A percentile compares a stretch with the other conserved stretches of the same genome.
Conservation (phyloP, 192 early-diverging fungal genomes). For the Backusella luteola region DNA sequence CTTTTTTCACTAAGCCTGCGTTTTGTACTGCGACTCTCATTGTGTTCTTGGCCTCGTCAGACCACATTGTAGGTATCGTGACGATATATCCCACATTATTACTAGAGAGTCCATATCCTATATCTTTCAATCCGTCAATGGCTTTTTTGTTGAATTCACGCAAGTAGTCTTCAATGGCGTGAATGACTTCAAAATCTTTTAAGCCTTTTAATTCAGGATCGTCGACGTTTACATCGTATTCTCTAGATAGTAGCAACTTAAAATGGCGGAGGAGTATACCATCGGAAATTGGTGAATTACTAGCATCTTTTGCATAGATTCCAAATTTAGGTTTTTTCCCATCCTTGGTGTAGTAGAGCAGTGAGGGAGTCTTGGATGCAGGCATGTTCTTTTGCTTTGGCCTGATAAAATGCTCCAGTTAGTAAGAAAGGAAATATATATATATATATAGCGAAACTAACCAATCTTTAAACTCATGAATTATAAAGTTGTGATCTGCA, state of each 20-base stretch:
- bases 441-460: not conserved
- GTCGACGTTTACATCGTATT: not conserved
- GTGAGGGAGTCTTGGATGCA: not conserved
- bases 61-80: constrained; percentile 27
- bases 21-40: constrained; percentile 56
- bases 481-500: not conserved
- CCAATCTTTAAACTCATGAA: not conserved
- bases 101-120: too few relatives aligned
- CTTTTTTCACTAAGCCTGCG: constrained; percentile 43
- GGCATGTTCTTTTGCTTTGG: not conserved
- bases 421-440: not conserved
- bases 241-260: not conserved
- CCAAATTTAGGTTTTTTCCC: not conserved
- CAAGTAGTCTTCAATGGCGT: not conserved
- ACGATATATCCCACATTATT: not conserved
- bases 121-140: not conserved
- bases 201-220: not conserved
- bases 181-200: not conserved
- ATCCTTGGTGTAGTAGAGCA: not conserved
- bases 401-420: not conserved
- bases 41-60: constrained; percentile 46
- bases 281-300: not conserved
- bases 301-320: not conserved
- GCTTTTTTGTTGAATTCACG: not conserved
- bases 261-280: not conserved